These are phyloP conservation scores for Phytopythium montanum DNA, from an alignment of 352 stramenopile genomes.

Conservation along the genomic window DNA sequence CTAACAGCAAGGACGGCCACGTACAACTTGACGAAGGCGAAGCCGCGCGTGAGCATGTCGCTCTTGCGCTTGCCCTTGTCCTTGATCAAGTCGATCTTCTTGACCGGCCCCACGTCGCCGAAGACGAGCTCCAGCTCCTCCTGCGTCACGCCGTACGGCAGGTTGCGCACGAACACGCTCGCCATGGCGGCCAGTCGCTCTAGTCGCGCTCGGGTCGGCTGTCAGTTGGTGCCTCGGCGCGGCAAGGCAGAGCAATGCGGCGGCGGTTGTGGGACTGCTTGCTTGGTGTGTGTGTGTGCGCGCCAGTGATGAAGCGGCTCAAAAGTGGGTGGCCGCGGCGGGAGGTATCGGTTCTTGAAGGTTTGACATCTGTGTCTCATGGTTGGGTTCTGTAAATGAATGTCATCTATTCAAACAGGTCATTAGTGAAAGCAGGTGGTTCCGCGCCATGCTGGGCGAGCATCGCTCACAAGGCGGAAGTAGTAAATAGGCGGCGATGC, in stretches of 20 bases:
- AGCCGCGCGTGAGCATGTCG: constrained; percentile 77
- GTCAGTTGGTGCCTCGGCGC: neutral
- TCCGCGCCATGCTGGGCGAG: neutral
- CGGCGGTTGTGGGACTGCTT: neutral
- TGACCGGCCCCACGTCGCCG: constrained; percentile 74
- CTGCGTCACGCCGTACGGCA: constrained; percentile 83
- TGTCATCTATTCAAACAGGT: neutral
- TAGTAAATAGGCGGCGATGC: neutral
- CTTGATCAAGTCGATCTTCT: constrained; percentile 88
- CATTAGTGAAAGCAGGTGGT: neutral
- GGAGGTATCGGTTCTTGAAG: neutral
- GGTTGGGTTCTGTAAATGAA: neutral
- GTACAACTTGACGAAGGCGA: constrained; percentile 87
- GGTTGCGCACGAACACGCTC: constrained; percentile 84
- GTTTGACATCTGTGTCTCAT: neutral
- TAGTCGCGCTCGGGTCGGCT: constrained; percentile 16
- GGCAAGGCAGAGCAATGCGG: neutral
- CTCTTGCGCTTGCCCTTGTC: constrained; percentile 84
- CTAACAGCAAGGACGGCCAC: constrained; percentile 11
- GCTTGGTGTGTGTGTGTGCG: too few species aligned
- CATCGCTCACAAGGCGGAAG: neutral
- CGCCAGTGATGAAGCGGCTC: constrained; percentile 8
- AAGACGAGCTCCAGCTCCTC: constrained; percentile 84
- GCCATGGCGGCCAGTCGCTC: constrained; percentile 20
- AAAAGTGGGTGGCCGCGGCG: constrained; percentile 3